These are phyloP conservation scores for Colletotrichum aenigma DNA, from an alignment of 2,329 filamentous ascomycete genomes.

Conservation along the genomic window DNA sequence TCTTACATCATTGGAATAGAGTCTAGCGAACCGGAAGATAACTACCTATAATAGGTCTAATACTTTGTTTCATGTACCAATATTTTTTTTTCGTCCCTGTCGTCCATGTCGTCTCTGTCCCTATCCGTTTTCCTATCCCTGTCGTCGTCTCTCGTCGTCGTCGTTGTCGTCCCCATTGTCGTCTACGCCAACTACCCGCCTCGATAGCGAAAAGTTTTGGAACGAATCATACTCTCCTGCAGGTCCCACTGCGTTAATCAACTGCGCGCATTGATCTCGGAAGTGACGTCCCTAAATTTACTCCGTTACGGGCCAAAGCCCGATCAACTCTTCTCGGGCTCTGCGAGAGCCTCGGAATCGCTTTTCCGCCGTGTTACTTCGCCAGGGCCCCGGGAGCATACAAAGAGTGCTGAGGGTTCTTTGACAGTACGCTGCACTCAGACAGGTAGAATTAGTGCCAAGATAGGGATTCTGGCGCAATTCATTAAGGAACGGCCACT, in stretches of 20 bases:
- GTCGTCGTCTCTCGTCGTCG: too few relatives aligned
- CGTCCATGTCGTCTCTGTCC: too few relatives aligned
- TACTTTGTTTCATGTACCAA: neutral
- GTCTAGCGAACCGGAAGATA: neutral
- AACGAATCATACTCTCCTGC: neutral
- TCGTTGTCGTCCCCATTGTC: too few relatives aligned
- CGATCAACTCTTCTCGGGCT: neutral
- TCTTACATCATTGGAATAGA: neutral
- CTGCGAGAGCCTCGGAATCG: neutral
- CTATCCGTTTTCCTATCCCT: neutral
- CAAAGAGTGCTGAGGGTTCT: neutral
- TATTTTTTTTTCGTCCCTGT: neutral
- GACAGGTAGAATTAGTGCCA: neutral
- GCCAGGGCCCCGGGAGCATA: neutral
- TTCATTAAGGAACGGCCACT: neutral
- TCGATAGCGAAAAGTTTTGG: rapidly evolving
- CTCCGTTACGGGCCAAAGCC: neutral
- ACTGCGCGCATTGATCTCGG: neutral
- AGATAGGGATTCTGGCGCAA: neutral
- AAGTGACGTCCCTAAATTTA: neutral
- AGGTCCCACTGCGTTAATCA: rapidly evolving
- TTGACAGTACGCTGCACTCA: neutral
- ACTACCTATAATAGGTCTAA: rapidly evolving
- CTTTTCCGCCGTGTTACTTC: neutral
- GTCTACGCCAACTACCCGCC: neutral